Evolutionary conservation across 1,284 basidiomycete genomes (phyloP).

Genomic region (Taiwanofungus camphoratus): DNA sequence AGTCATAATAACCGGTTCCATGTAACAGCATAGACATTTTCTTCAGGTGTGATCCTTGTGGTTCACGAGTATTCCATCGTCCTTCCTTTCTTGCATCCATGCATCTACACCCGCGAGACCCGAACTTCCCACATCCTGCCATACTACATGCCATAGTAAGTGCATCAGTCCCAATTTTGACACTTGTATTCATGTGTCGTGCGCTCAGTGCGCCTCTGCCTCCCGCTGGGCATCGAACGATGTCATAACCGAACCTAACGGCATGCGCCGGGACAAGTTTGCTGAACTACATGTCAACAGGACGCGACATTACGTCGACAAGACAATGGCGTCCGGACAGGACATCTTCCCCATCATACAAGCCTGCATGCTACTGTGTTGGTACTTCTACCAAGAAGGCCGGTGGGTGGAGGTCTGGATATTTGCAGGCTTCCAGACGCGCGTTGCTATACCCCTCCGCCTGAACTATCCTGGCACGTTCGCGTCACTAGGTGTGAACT

Average conservation of each 20-base stretch:
- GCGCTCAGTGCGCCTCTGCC: slow-evolving; percentile 70
- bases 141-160: slow-evolving; percentile 76
- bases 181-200: no score
- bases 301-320: slow-evolving; percentile 78
- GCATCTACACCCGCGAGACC: slow-evolving; percentile 68
- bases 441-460: slow-evolving; percentile 76
- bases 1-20: neutral
- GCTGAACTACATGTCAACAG: slow-evolving; percentile 81
- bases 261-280: slow-evolving; percentile 69
- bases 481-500: slow-evolving; percentile 49
- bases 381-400: slow-evolving; percentile 85
- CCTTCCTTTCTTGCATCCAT: slow-evolving; percentile 76
- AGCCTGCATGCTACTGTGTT: slow-evolving; percentile 76
- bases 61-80: slow-evolving; percentile 70
- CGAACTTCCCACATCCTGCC: slow-evolving; percentile 75
- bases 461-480: slow-evolving; percentile 80
- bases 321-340: slow-evolving; percentile 77
- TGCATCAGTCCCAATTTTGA: slow-evolving; percentile 8
- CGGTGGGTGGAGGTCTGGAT: slow-evolving; percentile 90
- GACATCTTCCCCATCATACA: slow-evolving; percentile 82
- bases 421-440: slow-evolving; percentile 78
- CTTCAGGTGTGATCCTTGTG: slow-evolving; percentile 79
- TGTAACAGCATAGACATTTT: slow-evolving; percentile 64
- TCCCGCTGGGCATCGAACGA: slow-evolving; percentile 75
- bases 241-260: slow-evolving; percentile 60